A percentile compares a stretch with the other conserved stretches of the same genome.
phyloP scores from a whole-genome alignment of 2,329 filamentous ascomycete genomes.

The Aspergillus melleus region DNA sequence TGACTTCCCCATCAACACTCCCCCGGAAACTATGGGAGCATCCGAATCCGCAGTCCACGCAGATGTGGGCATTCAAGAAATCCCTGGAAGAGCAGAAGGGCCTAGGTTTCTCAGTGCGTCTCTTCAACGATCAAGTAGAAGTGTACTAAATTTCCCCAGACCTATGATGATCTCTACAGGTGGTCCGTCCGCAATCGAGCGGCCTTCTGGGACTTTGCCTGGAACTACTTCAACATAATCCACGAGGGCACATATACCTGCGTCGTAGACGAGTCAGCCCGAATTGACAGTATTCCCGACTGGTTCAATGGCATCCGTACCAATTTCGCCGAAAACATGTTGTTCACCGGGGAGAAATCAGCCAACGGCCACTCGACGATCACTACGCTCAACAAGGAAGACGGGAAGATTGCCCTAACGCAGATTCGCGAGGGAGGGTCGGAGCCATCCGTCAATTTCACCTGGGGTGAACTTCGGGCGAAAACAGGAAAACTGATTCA shows the following conservation, averaged over 20 bases:
- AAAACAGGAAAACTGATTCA: conserved; percentile 61
- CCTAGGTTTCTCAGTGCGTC: not conserved
- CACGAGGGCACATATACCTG: conserved; percentile 59
- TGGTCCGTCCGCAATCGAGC: conserved; percentile 65
- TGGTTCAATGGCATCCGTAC: conserved; percentile 76
- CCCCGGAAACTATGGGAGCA: conserved; percentile 70
- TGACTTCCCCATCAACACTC: conserved; percentile 16
- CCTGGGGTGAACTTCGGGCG: conserved; percentile 66
- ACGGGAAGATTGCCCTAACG: conserved; percentile 68
- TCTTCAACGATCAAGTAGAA: not conserved
- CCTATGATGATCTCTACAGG: conserved; percentile 65
- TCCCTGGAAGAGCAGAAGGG: not conserved
- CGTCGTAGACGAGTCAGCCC: conserved; percentile 68
- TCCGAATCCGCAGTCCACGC: conserved; percentile 37
- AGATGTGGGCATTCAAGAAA: not conserved
- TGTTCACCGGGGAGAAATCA: conserved; percentile 56
- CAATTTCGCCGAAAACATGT: conserved; percentile 79
- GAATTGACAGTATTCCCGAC: conserved; percentile 69
- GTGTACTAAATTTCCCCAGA: not conserved
- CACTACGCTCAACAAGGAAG: conserved; percentile 65
- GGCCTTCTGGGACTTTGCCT: conserved; percentile 67
- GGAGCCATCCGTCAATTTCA: conserved; percentile 51
- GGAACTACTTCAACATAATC: conserved; percentile 61
- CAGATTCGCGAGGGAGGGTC: conserved; percentile 53
- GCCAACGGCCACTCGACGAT: conserved; percentile 44